phyloP scores from a whole-genome alignment of 306 rosid genomes.

The Glycyrrhiza uralensis region DNA sequence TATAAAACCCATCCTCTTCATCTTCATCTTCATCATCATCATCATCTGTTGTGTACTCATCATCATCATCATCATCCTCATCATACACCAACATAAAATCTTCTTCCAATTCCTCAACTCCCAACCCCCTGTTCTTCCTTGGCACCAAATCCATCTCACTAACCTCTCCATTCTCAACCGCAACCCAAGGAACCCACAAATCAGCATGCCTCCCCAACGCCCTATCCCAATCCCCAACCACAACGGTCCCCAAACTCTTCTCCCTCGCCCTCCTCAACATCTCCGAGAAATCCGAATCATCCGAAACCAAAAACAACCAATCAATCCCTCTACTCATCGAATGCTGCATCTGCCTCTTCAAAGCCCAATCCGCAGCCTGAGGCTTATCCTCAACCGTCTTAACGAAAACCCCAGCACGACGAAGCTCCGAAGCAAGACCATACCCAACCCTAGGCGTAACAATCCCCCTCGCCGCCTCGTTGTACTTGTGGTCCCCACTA shows the following conservation, averaged over 20 bases:
- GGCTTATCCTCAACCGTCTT: conserved; percentile 95
- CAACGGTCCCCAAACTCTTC: conserved; percentile 78
- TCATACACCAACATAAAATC: conserved; percentile 6
- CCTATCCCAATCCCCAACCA: conserved; percentile 76
- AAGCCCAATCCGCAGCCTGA: conserved; percentile 93
- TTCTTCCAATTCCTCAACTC: neutral
- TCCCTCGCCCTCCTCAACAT: conserved; percentile 82
- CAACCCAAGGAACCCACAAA: conserved; percentile 82
- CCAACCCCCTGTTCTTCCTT: neutral
- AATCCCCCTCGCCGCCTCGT: conserved; percentile 61
- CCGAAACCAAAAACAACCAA: conserved; percentile 82
- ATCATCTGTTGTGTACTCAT: conserved; percentile 29
- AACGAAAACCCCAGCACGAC: conserved; percentile 85
- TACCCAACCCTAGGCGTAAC: conserved; percentile 70
- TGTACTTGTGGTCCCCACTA: conserved; percentile 67
- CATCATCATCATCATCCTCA: neutral
- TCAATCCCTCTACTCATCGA: conserved; percentile 84
- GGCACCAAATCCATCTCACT: conserved; percentile 55
- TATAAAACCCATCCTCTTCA: conserved; percentile 44
- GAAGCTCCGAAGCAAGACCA: conserved; percentile 73
- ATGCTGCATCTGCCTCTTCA: conserved; percentile 86
- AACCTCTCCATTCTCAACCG: conserved; percentile 72
- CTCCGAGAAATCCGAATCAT: conserved; percentile 87
- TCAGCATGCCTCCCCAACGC: conserved; percentile 78
- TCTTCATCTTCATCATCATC: conserved; percentile 33